A percentile compares a stretch with the other conserved stretches of the same genome.
These are phyloP conservation scores for Fusarium tricinctum DNA, from an alignment of 2,329 filamentous ascomycete genomes.

Conservation along the genomic window DNA sequence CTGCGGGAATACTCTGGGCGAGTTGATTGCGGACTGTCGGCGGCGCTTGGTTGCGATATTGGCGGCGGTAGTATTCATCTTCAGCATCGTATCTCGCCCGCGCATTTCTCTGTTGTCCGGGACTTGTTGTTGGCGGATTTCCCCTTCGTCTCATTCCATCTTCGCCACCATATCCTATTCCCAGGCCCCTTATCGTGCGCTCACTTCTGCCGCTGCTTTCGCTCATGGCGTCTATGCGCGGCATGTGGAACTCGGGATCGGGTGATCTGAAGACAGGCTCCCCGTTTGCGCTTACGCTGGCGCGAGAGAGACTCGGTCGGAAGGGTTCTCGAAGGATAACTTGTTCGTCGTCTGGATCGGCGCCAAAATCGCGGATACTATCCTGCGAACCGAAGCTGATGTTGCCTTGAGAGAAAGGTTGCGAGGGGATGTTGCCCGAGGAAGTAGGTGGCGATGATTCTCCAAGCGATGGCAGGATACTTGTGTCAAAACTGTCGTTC, in stretches of 20 bases:
- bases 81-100: constrained; percentile 36
- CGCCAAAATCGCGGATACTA: constrained; percentile 68
- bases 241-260: constrained; percentile 69
- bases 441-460: constrained; percentile 57
- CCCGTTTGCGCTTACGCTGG: constrained; percentile 48
- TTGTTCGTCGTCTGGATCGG: constrained; percentile 67
- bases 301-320: constrained; percentile 64
- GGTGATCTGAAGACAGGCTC: constrained; percentile 55
- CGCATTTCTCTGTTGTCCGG: constrained; percentile 43
- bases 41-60: constrained; percentile 18
- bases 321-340: constrained; percentile 69
- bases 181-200: constrained; percentile 52
- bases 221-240: constrained; percentile 60
- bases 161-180: constrained; percentile 35
- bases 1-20: constrained; percentile 54
- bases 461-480: constrained; percentile 62
- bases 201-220: constrained; percentile 53
- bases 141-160: constrained; percentile 51
- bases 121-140: constrained; percentile 39
- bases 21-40: constrained; percentile 52
- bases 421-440: constrained; percentile 60
- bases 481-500: constrained; percentile 72
- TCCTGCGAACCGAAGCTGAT: constrained; percentile 66
- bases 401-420: constrained; percentile 59
- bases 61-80: constrained; percentile 32